These are phyloP conservation scores for Pyricularia grisea DNA, from an alignment of 2,329 filamentous ascomycete species.

Conservation along the genomic window DNA sequence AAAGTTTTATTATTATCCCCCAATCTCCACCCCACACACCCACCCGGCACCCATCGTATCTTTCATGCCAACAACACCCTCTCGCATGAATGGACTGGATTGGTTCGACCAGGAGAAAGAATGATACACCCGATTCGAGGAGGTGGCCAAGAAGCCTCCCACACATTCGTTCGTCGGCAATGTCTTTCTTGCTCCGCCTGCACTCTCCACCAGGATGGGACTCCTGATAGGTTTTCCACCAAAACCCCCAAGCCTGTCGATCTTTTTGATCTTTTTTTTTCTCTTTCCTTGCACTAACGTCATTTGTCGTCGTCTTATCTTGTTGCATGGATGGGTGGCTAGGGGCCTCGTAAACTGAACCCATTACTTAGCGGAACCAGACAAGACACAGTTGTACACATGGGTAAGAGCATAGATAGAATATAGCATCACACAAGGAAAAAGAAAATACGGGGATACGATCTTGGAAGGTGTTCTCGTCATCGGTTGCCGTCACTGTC, in stretches of 20 bases:
- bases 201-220: background rate
- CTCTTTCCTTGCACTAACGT: background rate
- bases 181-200: background rate
- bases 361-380: background rate
- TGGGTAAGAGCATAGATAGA: background rate
- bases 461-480: background rate
- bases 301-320: background rate
- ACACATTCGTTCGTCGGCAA: background rate
- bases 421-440: too few relatives aligned
- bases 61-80: too few relatives aligned
- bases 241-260: background rate
- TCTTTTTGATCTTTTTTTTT: background rate
- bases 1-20: too few relatives aligned
- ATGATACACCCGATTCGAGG: background rate
- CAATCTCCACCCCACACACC: background rate
- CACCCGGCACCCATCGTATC: background rate
- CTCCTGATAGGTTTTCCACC: background rate
- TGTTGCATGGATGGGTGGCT: background rate
- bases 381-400: background rate
- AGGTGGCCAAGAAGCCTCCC: background rate
- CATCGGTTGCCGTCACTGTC: background rate
- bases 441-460: background rate
- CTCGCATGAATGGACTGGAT: background rate
- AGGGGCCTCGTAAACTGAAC: background rate
- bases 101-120: background rate